Conservation (phyloP, 371 early-diverging fungal species). For the Coemansia sp. region DNA sequence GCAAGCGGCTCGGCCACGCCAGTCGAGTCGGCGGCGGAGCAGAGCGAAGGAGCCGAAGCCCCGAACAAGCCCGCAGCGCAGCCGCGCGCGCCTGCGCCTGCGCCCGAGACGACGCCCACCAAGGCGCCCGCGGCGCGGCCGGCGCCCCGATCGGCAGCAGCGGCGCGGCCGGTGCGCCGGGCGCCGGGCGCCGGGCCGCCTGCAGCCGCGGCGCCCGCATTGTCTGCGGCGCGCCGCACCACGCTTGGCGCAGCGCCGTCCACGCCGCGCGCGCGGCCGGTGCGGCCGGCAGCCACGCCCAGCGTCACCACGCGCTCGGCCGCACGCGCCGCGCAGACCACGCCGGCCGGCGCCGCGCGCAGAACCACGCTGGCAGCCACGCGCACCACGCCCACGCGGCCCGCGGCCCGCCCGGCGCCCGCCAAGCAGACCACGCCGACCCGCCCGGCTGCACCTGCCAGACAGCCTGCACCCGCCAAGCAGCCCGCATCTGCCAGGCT, state of each 20-base stretch:
- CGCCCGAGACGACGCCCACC: background rate
- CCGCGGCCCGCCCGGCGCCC: background rate
- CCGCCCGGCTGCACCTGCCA: background rate
- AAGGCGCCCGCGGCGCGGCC: background rate
- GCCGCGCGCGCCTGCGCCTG: background rate
- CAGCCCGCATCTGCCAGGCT: too few species aligned
- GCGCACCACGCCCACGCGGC: constrained; percentile 1
- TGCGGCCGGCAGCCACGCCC: constrained; percentile 1
- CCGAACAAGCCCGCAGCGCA: background rate
- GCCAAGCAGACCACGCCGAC: background rate
- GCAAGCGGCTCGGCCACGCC: background rate
- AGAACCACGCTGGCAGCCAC: constrained; percentile 4
- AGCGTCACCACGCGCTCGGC: constrained; percentile 6
- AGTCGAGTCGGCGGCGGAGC: background rate
- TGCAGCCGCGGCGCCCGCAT: background rate
- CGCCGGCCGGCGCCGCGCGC: constrained; percentile 1
- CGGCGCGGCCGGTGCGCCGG: constrained; percentile 2
- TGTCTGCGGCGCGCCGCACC: constrained; percentile 3
- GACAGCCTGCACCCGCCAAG: too few species aligned
- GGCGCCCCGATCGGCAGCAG: constrained; percentile 1
- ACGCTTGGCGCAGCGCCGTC: constrained; percentile 3
- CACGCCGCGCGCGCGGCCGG: background rate
- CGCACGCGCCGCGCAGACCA: constrained; percentile 3
- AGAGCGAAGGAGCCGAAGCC: background rate
- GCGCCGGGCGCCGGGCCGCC: background rate